A percentile compares a stretch with the other conserved stretches of the same genome.
phyloP scores from a whole-genome alignment of 2,329 filamentous ascomycete species.

The Pseudogymnoascus sp. region DNA sequence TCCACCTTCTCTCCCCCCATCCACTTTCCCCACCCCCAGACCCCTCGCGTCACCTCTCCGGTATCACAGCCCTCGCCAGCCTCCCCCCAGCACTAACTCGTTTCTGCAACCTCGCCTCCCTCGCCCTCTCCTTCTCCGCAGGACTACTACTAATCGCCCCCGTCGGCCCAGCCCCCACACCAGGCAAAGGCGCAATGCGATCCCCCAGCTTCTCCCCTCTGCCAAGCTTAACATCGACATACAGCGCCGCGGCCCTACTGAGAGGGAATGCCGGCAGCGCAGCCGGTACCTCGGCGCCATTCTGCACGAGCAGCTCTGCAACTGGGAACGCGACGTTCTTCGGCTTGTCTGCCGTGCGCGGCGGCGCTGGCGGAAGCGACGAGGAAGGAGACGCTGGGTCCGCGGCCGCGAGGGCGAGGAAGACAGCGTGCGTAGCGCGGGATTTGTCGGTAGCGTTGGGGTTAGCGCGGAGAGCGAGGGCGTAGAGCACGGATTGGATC shows the following conservation, averaged over 20 bases:
- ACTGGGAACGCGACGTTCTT: conserved; percentile 69
- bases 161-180: neutral
- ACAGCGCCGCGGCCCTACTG: conserved; percentile 68
- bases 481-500: conserved; percentile 86
- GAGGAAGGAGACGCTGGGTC: conserved; percentile 70
- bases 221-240: conserved; percentile 69
- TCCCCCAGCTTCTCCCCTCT: conserved; percentile 22
- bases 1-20: neutral
- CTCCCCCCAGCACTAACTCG: conserved; percentile 69
- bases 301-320: conserved; percentile 85
- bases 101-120: conserved; percentile 65
- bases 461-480: conserved; percentile 75
- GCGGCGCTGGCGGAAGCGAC: conserved; percentile 32
- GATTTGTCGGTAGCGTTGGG: conserved; percentile 82
- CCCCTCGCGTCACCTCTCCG: conserved; percentile 2
- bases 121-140: conserved; percentile 49
- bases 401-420: conserved; percentile 82
- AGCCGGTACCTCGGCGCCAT: conserved; percentile 78
- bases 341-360: conserved; percentile 31
- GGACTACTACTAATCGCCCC: conserved; percentile 14
- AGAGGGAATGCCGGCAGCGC: conserved; percentile 74
- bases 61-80: conserved; percentile 37
- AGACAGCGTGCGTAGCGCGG: conserved; percentile 79
- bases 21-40: neutral
- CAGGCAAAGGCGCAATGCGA: conserved; percentile 22